Evolutionary conservation across 306 rosid species (phyloP), one percentile per base, ranked within the genome.

Genomic region (Morella rubra): DNA sequence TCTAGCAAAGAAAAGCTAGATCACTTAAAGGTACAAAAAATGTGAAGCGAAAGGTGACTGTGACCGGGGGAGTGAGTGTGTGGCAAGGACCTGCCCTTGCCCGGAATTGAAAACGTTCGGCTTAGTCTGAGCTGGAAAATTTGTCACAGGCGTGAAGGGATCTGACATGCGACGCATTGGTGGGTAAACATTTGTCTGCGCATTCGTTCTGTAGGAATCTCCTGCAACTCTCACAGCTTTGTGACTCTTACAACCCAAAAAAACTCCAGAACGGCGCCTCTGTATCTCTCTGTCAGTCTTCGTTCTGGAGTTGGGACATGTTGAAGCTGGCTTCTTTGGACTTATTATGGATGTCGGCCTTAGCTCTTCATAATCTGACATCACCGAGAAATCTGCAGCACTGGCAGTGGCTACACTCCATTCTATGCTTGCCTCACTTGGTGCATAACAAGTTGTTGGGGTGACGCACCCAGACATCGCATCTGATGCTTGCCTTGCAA

Each of bases 361-460:
- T 60, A 76, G 86, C 54, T 94, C 98, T 20, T 94, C 96, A 67
- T 9, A 90, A 69, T 93, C 98, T 16, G 96, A 89, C 84, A 86
- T 78, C 50, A 62, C 65, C 13, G 98, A 87, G 81, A 81, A 85
- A 62, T 94, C 98, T 13, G 90, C 91, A 20, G 90, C 97, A 76
- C 98, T 96, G 22, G 97, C 93, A 10, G 99, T 96, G 73, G 78
- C 86, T 73, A 96, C 97, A 80, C 98, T 92, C 99, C 99, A 92
- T 32, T 91, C 97, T 44, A 96, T 96, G 88, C 99, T 92, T 4
- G 89, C 96, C 77, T 96, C 99, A 58, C 98, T 96, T 20, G 99
- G 99, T 44, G 98, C 96, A 80, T 95, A 95, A 72, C 89, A 84
- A 50, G 77, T 80, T 18, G 93, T 89, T 8, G 93, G 97, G 55